phyloP scores from a whole-genome alignment of 2,329 filamentous ascomycete species.

The Cladosporium sp. region DNA sequence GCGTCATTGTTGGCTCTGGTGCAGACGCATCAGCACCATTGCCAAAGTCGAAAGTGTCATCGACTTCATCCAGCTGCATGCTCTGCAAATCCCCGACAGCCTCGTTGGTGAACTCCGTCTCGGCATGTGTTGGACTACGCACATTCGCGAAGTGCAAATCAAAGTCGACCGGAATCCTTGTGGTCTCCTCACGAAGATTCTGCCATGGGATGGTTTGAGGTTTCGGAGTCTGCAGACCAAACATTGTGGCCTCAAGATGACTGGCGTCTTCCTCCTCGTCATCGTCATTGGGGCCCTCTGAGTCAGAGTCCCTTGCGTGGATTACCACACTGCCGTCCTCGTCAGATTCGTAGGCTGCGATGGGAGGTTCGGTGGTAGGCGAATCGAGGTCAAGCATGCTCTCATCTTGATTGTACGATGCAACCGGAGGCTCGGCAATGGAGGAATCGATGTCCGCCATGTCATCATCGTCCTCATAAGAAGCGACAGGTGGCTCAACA shows the following conservation, averaged over 20 bases:
- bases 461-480: not conserved
- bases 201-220: slow-evolving; percentile 30
- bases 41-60: not conserved
- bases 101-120: not conserved
- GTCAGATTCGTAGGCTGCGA: slow-evolving; percentile 4
- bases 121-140: not conserved
- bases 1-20: slow-evolving; percentile 20
- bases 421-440: not conserved
- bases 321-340: slow-evolving; percentile 1
- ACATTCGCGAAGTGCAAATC: slow-evolving; percentile 18
- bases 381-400: not conserved
- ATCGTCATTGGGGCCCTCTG: not conserved
- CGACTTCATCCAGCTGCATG: not conserved
- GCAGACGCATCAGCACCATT: not conserved
- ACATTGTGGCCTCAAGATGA: not conserved
- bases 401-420: not conserved
- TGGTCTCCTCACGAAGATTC: slow-evolving; percentile 26
- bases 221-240: slow-evolving; percentile 14
- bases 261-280: slow-evolving; percentile 9
- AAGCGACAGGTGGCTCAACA: not conserved
- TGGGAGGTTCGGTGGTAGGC: not conserved
- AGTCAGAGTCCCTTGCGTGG: not conserved
- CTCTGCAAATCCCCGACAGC: not conserved
- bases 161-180: slow-evolving; percentile 26
- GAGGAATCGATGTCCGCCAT: slow-evolving; percentile 3